Conservation (phyloP, 441 rosid genomes). For the Adansonia grandidieri region DNA sequence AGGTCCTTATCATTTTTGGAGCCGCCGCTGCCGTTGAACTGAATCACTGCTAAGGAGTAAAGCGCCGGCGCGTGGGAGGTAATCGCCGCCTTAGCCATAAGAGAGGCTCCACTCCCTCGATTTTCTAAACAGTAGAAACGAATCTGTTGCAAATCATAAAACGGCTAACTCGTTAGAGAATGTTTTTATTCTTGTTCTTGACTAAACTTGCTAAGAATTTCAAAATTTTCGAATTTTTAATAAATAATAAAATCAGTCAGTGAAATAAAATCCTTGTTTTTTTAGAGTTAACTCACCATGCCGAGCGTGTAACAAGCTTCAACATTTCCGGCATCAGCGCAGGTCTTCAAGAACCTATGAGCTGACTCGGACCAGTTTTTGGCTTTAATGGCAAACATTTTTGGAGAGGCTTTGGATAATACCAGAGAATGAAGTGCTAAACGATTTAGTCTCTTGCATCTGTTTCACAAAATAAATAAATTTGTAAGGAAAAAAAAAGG, state of each 20-base stretch:
- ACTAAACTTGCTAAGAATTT: neutral
- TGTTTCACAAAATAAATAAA: constrained; percentile 37
- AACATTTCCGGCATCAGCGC: constrained; percentile 80
- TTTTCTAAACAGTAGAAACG: constrained; percentile 89
- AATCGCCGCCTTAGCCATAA: constrained; percentile 96
- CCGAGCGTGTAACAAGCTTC: constrained; percentile 93
- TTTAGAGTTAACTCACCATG: constrained; percentile 55
- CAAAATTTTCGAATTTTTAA: neutral
- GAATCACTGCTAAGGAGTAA: constrained; percentile 80
- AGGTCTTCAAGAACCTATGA: constrained; percentile 72
- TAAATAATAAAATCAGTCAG: neutral
- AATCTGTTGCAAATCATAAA: constrained; percentile 48
- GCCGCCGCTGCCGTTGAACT: constrained; percentile 97
- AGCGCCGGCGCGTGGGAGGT: constrained; percentile 81
- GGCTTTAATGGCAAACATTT: constrained; percentile 63
- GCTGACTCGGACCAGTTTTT: constrained; percentile 75
- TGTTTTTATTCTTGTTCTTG: constrained; percentile 6
- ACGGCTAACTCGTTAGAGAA: constrained; percentile 17
- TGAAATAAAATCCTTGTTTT: neutral
- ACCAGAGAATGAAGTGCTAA: constrained; percentile 58
- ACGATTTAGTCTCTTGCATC: constrained; percentile 78
- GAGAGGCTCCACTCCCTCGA: constrained; percentile 88
- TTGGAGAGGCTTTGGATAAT: constrained; percentile 60
- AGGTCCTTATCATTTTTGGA: constrained; percentile 83
- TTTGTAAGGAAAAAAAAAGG: neutral